Evolutionary conservation across 805 yeast genomes (phyloP), one percentile per base, ranked within the genome.

Genomic region (Wickerhamiella occidentalis): DNA sequence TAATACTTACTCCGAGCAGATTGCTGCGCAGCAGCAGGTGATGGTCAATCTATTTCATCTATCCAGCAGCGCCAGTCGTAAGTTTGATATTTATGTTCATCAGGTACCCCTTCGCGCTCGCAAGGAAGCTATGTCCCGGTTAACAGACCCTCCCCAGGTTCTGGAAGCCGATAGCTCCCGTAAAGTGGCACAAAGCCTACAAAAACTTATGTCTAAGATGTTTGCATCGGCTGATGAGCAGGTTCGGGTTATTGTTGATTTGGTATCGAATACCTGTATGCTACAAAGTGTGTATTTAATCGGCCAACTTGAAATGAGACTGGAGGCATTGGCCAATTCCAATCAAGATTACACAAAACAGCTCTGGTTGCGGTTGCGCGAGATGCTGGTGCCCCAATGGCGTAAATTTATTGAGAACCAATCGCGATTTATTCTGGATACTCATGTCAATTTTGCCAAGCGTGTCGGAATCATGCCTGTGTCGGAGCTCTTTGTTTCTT

Each of bases 311-410:
- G 80, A 78, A 51, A 56, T 64, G 22, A 62, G 66, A n/a, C 56
- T 64, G 5, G 57, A 56, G 21, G 59, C 56, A 9, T 59, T 70
- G 17, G 72, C 72, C 8, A 65, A 75, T 7, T 68, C 80, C 1
- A 75, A 77, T 60, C 87, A 81, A 58, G 95, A 84, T 54, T 85
- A 73, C 56, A 65, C 74, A 18, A 67, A 75, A 51, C 69, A 72
- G 36, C 68, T 73, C 47, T 67, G 81, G 53, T 69, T 68, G 28
- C 76, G 75, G 52, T 55, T 79, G 4, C 64, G 68, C n/a, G 77
- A 77, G 25, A 75, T 74, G 59, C 67, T 78, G 40, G 65, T 65
- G 37, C 64, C 63, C 30, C 67, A 69, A 15, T 85, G 94, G 94
- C 65, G 65, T 17, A 75, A 74, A 53, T 77, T 75, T 53, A 63